Base-by-base conservation (phyloP, 2,329 filamentous ascomycete genomes). In the Coccinonectria pachysandricola region DNA sequence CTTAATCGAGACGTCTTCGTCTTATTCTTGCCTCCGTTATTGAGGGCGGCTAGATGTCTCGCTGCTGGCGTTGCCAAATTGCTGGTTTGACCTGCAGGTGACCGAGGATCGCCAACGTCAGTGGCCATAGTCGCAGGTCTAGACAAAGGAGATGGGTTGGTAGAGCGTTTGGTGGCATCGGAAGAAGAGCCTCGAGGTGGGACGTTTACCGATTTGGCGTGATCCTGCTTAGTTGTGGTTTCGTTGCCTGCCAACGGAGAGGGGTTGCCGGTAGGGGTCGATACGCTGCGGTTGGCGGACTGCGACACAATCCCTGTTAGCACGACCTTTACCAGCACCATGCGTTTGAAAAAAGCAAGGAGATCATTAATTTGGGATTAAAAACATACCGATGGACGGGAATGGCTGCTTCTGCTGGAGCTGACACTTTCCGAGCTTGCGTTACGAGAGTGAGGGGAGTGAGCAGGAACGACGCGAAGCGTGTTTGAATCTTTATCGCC, bases 1-100 rank as follows among this genome's bases (percentile, higher is more conserved):
- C 91, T 75, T 33, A 98, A 64, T 40, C 87, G 71, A 11, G 82
- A 87, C 3, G 80, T 83, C 59, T 95, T 95, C 59, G 78, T 85
- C 50, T 85, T 86, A 38, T 77, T 70, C 49, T 74, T 81, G 15
- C 64, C 64, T 28, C 84, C 83, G 49, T 82, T 88, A 40, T 88
- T 88, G 30, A 96, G 67, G n/a, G 87, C 85, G 23, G 82, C 76
- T 19, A 96, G 69, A 31, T 92, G 85, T 53, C 85, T 79, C 9
- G 82, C 79, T 12, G 88, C 88, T 23, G 82, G 75, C 41, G 82
- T 87, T 33, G 63, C 59, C 21, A 54, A 31, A 28, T 60, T 59
- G 48, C 52, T 32, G 25, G 39, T 35, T 14, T 46, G 39, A 26
- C 54, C 45, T 20, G 56, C 40, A 30, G 57, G 53, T 24, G 57